Base-by-base conservation (phyloP, 495 filamentous ascomycete genomes). In the Trichoderma orchidacearum region DNA sequence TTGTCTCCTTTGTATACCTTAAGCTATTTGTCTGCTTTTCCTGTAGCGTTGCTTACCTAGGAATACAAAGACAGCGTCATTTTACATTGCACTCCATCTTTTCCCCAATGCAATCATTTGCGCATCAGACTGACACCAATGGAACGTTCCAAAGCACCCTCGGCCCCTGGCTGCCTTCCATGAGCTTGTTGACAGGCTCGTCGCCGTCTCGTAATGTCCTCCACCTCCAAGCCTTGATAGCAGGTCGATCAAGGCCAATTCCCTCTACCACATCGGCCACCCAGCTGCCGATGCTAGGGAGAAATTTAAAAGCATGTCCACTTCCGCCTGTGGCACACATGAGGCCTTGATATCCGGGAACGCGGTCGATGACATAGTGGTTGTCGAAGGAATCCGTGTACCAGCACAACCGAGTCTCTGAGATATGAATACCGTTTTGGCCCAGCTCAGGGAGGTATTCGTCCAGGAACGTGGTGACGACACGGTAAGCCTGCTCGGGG, bases 291-390 rank as follows among this genome's bases (percentile, higher is more conserved):
- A 92, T 65, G n/a, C 89, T 79, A 5, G 87, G 87, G 62, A 90
- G 70, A 63, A 90, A 90, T 64, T 91, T 90, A 69, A 82, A 91
- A 1, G 65, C 87, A 66, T 93, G 88, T 4, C 87, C 87, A 58
- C 80, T 85, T 3, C 85, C 87, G 4, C 87, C 88, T 0, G 85
- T 89, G 13, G 85, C 84, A 5, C 91, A 63, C 65, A 89, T 85
- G 3, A 91, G 67, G 4, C 80, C 77, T 15, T 72, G 63, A 45
- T 77, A 72, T 2, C 65, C 64, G 0, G 87, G 86, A 56, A 89
- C 83, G 54, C 81, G 83, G 31, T 77, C 74, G 30, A 90, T 76
- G 18, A 91, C 72, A 66, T 89, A 90, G 64, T 89, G 82, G 54
- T 68, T 64, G 53, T 65, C 61, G 25, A 67, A 18, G 78, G 84